Evolutionary conservation across 2,329 filamentous ascomycete genomes (phyloP).

Genomic region (Emmonsiellopsis sp.): DNA sequence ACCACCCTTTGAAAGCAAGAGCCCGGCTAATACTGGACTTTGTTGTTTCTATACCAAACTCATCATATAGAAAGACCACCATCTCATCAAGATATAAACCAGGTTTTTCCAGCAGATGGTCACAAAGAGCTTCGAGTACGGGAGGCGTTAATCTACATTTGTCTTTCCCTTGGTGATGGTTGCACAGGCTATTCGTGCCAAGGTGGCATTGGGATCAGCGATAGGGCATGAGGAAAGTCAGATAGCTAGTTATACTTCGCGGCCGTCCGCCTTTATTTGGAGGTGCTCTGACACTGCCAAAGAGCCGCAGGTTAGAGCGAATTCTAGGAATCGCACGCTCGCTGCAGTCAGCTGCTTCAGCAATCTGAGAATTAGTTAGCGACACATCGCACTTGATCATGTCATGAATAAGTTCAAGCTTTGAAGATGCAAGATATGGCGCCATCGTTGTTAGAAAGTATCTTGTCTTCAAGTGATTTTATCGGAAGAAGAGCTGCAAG

Average conservation of each 20-base stretch:
- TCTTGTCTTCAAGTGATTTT: not conserved
- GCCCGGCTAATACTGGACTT: no score
- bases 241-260: not conserved
- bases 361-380: not conserved
- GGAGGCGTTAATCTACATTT: not conserved
- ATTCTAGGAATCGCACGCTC: not conserved
- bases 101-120: no score
- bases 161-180: not conserved
- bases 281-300: not conserved
- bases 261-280: not conserved
- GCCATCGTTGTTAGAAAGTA: not conserved
- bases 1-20: no score
- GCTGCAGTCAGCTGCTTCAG: not conserved
- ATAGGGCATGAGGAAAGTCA: not conserved
- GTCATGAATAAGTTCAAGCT: not conserved
- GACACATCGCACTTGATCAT: not conserved
- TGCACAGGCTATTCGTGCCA: not conserved
- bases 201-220: not conserved
- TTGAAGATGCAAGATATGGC: not conserved
- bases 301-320: not conserved
- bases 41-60: no score
- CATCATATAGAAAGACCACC: no score
- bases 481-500: not conserved
- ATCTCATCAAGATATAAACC: no score
- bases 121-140: no score